Conservation (phyloP, 2,329 filamentous ascomycete species). For the Sporothrix mexicana region DNA sequence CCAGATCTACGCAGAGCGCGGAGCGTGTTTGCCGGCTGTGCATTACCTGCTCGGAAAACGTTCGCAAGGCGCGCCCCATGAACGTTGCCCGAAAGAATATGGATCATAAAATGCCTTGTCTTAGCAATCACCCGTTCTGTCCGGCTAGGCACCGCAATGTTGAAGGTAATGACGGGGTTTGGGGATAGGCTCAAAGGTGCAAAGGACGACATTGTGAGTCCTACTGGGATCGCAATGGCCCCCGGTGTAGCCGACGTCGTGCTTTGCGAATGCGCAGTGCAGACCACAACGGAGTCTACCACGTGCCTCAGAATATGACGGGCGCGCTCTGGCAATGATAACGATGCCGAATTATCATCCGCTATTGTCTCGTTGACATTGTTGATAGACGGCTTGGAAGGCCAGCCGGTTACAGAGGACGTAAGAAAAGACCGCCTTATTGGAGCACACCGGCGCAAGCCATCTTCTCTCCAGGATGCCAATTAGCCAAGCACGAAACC, state of each 20-base stretch:
- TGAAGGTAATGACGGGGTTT: conserved; percentile 61
- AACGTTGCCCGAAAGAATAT: conserved; percentile 57
- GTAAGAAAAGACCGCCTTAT: conserved; percentile 9
- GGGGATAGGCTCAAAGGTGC: conserved; percentile 61
- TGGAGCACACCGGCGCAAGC: background rate
- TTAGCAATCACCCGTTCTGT: conserved; percentile 59
- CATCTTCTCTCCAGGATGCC: background rate
- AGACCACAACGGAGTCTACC: conserved; percentile 49
- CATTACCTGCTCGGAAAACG: conserved; percentile 58
- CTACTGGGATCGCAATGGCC: conserved; percentile 45
- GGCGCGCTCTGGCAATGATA: conserved; percentile 53
- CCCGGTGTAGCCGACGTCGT: conserved; percentile 28
- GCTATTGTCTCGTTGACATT: background rate
- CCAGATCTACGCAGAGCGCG: conserved; percentile 45
- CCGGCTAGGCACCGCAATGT: conserved; percentile 61
- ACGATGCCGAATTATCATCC: conserved; percentile 30
- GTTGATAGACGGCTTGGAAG: background rate
- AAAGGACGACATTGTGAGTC: conserved; percentile 66
- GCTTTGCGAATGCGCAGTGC: conserved; percentile 44
- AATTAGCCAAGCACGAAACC: background rate
- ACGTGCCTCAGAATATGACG: conserved; percentile 61
- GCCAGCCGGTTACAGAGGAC: background rate
- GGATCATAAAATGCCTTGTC: conserved; percentile 58
- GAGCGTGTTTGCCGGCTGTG: conserved; percentile 37
- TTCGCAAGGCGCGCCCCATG: conserved; percentile 58